A percentile compares a stretch with the other conserved stretches of the same genome.
Evolutionary conservation across 306 rosid species (phyloP).

Genomic region (Trifolium subterraneum): DNA sequence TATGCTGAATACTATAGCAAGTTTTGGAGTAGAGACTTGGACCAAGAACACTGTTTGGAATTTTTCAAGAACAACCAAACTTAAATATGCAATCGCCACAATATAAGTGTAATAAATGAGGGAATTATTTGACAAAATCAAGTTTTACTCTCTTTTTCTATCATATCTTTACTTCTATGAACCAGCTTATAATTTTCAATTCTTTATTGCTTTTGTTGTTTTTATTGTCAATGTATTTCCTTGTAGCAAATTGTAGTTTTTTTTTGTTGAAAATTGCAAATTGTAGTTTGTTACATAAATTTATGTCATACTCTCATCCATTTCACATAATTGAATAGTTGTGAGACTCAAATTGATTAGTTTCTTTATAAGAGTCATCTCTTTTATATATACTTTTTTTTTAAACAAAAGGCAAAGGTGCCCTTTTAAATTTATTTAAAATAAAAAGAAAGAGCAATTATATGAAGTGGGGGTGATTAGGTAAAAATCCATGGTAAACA

Average conservation of each 20-base stretch:
- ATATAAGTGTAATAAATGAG: background rate
- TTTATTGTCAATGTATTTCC: conserved; percentile 5
- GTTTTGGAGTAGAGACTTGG: conserved; percentile 88
- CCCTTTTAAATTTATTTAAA: too few relatives aligned
- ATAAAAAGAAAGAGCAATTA: too few relatives aligned
- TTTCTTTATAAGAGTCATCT: background rate
- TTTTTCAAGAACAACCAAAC: conserved; percentile 60
- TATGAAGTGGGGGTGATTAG: too few relatives aligned
- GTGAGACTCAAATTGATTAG: background rate
- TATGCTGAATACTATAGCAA: conserved; percentile 74
- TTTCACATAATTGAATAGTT: background rate
- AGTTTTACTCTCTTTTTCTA: conserved; percentile 23
- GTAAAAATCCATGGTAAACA: too few relatives aligned
- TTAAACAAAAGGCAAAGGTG: too few relatives aligned
- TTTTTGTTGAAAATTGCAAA: background rate
- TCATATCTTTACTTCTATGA: background rate
- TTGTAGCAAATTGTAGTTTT: background rate
- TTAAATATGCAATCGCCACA: background rate
- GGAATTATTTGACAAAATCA: conserved; percentile 5
- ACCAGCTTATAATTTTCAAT: too few relatives aligned
- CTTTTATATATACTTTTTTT: too few relatives aligned
- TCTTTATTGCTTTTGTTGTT: background rate
- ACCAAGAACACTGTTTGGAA: conserved; percentile 75
- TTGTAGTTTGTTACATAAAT: conserved; percentile 6
- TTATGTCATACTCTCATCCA: background rate